A percentile compares a stretch with the other conserved stretches of the same genome.
phyloP scores from a whole-genome alignment of 164 flowering plant species.

The Umbellularia californica region DNA sequence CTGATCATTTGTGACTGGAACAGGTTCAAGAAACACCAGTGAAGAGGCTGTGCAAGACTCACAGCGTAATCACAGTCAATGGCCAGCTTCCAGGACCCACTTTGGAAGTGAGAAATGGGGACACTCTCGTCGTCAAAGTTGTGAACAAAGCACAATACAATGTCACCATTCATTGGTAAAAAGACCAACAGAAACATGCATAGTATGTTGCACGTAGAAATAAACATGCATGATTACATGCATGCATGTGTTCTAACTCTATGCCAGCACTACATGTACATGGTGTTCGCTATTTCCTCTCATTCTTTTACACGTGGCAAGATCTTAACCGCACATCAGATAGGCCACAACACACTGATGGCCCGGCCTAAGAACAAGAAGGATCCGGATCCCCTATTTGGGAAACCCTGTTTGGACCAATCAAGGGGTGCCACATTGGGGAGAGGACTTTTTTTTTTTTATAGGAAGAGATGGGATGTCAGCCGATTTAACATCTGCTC shows the following conservation, averaged over 20 bases:
- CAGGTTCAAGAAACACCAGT: constrained; percentile 82
- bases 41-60: constrained; percentile 96
- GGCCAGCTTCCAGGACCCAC: constrained; percentile 90
- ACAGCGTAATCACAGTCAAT: constrained; percentile 66
- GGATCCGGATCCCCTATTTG: no score
- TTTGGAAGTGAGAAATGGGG: constrained; percentile 72
- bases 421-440: no score
- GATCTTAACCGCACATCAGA: no score
- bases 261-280: no score
- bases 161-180: constrained; percentile 84
- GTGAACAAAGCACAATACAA: constrained; percentile 65
- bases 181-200: neutral
- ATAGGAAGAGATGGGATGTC: no score
- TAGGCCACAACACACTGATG: no score
- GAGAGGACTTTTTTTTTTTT: no score
- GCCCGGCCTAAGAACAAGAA: no score
- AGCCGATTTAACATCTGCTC: no score
- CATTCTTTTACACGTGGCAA: no score
- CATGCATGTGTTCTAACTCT: neutral
- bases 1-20: neutral
- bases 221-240: neutral
- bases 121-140: constrained; percentile 64
- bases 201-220: neutral
- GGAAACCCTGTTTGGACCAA: no score
- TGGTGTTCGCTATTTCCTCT: no score